Conservation (phyloP, 768 basidiomycete genomes). For the Lentinula sp. region DNA sequence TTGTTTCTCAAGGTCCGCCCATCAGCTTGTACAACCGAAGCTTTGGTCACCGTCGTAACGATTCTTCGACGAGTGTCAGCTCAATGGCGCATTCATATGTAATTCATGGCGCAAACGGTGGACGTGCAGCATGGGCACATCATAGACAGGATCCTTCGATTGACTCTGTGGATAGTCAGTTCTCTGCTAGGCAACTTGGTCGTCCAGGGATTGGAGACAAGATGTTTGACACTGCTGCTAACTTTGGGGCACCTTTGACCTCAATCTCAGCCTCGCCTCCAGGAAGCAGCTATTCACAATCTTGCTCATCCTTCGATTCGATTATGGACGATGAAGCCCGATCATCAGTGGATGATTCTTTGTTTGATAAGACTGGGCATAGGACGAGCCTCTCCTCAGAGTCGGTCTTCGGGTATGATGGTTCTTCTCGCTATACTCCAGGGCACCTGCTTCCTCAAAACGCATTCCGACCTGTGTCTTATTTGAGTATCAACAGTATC, state of each 20-base stretch:
- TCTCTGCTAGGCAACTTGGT: slow-evolving; percentile 48
- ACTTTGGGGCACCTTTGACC: slow-evolving; percentile 47
- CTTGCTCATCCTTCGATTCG: slow-evolving; percentile 25
- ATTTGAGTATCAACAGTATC: slow-evolving; percentile 43
- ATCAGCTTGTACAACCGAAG: slow-evolving; percentile 70
- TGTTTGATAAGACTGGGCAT: slow-evolving; percentile 60
- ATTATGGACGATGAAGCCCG: slow-evolving; percentile 50
- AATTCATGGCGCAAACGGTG: slow-evolving; percentile 44
- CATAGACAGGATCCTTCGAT: slow-evolving; percentile 52
- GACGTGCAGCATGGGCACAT: slow-evolving; percentile 53
- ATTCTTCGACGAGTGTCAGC: slow-evolving; percentile 39
- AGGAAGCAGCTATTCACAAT: slow-evolving; percentile 24
- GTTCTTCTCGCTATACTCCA: slow-evolving; percentile 26
- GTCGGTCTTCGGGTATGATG: slow-evolving; percentile 55
- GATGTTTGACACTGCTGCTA: slow-evolving; percentile 64
- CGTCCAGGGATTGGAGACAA: slow-evolving; percentile 81
- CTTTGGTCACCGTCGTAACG: slow-evolving; percentile 34
- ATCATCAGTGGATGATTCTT: slow-evolving; percentile 41
- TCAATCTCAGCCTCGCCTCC: slow-evolving; percentile 66
- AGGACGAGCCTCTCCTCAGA: slow-evolving; percentile 47
- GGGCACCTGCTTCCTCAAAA: slow-evolving; percentile 34
- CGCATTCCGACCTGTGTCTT: slow-evolving; percentile 61
- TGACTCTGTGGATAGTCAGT: slow-evolving; percentile 65
- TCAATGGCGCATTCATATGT: slow-evolving; percentile 56
- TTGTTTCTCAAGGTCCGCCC: slow-evolving; percentile 54